phyloP scores from a whole-genome alignment of 176 grass and related monocot species.

The Musa schizocarpa region DNA sequence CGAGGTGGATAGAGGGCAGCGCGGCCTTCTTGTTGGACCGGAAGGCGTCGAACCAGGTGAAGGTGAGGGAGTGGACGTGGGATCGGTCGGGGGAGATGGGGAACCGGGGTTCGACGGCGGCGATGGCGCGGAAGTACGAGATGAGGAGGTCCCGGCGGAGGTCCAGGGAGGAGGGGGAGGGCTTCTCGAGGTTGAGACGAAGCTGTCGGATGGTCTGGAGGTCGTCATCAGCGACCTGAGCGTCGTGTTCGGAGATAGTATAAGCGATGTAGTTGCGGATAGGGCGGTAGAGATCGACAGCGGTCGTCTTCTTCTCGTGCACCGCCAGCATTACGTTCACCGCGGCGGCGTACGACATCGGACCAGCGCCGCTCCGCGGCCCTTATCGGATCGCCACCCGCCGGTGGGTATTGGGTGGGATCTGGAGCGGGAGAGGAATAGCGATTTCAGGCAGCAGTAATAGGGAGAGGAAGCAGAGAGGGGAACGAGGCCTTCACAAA shows the following conservation, averaged over 20 bases:
- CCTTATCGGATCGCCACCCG: neutral
- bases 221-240: slow-evolving; percentile 35
- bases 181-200: slow-evolving; percentile 24
- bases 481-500: too few relatives aligned
- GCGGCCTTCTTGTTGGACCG: slow-evolving; percentile 40
- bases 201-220: slow-evolving; percentile 18
- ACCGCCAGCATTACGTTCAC: slow-evolving; percentile 45
- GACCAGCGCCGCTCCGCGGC: neutral
- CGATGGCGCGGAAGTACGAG: slow-evolving; percentile 49
- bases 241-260: slow-evolving; percentile 38
- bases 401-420: neutral
- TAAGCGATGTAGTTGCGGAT: slow-evolving; percentile 49
- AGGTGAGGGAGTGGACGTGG: slow-evolving; percentile 33
- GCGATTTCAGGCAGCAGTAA: too few relatives aligned
- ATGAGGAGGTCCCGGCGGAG: slow-evolving; percentile 44
- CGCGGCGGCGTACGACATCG: neutral
- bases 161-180: slow-evolving; percentile 1
- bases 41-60: slow-evolving; percentile 86
- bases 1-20: slow-evolving; percentile 41
- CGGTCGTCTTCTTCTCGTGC: slow-evolving; percentile 64
- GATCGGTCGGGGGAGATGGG: slow-evolving; percentile 24
- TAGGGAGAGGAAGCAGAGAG: too few relatives aligned
- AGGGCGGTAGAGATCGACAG: slow-evolving; percentile 44
- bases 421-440: neutral
- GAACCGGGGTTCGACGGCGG: slow-evolving; percentile 34